Evolutionary conservation across 2,329 filamentous ascomycete genomes (phyloP), one percentile per base, ranked within the genome.

Genomic region (Kalmusia sp.): DNA sequence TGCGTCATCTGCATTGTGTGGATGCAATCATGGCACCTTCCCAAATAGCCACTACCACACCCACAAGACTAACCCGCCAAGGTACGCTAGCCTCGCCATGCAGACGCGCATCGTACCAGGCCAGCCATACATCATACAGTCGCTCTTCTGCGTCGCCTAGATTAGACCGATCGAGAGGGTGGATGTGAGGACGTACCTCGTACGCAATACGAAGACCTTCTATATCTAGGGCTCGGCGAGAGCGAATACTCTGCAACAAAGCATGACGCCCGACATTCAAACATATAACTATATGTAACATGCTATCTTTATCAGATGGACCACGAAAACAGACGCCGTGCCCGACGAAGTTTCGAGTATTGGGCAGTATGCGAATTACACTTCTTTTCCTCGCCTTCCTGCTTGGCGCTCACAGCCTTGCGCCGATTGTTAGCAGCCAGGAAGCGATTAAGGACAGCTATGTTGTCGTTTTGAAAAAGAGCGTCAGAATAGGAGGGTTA

Each of bases 391-490:
- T 44, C 24, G 19, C 15, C 15, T 46, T 34, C 19, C 19, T 19
- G n/a, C 22, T n/a, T 8, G 17, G 24, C 24, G 19, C 28, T 31
- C 12, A 35, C 17, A 34, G 28, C 28, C 30, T 46, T 24, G 43
- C 43, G 19, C 15, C 43, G 17, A 35, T 46, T n/a, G 8, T 17
- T 2, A 2, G 14, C 3, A 22, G 15, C 8, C 19, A 35, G 19
- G 15, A 25, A 14, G 22, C 43, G 15, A 15, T 17, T 11, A 35
- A 34, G 43, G 43, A 24, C 28, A 46, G 19, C 17, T 46, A 46
- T 35, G 28, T 98, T 75, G 84, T 98, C 80, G 92, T 96, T 77
- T 96, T 98, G 85, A 97, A 98, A 87, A 89, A 96, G 77, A 91
- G 96, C 75, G 90, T 97, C 60, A 84, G 85, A 65, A 81, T 87